A percentile compares a stretch with the other conserved stretches of the same genome.
Evolutionary conservation across 768 basidiomycete species (phyloP).

Genomic region (Gautieria morchelliformis): DNA sequence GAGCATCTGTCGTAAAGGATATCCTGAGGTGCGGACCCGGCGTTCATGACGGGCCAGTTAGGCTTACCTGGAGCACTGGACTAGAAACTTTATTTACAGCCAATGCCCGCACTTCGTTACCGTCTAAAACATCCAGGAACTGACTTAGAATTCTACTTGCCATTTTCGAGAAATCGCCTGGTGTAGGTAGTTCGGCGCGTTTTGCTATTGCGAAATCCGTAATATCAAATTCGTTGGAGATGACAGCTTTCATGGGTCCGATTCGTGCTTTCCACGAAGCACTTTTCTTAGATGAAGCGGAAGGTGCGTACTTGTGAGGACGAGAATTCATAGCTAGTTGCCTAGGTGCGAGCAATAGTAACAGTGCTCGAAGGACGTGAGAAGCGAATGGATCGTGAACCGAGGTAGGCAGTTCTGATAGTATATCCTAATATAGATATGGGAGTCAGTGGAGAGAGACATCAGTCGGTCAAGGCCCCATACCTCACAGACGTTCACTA

Average conservation of each 20-base stretch:
- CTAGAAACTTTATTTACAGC: slow-evolving; percentile 71
- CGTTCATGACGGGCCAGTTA: too few relatives aligned
- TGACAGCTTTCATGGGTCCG: slow-evolving; percentile 73
- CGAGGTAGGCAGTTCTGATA: slow-evolving; percentile 50
- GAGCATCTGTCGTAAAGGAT: slow-evolving; percentile 44
- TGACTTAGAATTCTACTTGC: slow-evolving; percentile 37
- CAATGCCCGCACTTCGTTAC: slow-evolving; percentile 68
- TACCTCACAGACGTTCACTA: slow-evolving; percentile 59
- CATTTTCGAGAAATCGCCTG: slow-evolving; percentile 39
- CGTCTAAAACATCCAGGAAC: slow-evolving; percentile 43
- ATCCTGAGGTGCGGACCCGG: background rate
- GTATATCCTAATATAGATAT: slow-evolving; percentile 47
- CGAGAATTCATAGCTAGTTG: slow-evolving; percentile 22
- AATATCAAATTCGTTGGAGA: slow-evolving; percentile 31
- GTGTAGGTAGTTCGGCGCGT: slow-evolving; percentile 20
- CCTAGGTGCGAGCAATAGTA: slow-evolving; percentile 65
- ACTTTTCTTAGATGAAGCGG: slow-evolving; percentile 74
- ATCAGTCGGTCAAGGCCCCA: slow-evolving; percentile 25
- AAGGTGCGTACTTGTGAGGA: slow-evolving; percentile 26
- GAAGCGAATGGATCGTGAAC: slow-evolving; percentile 85
- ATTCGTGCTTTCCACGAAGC: slow-evolving; percentile 74
- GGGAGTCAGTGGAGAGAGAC: slow-evolving; percentile 1
- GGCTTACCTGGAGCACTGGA: slow-evolving; percentile 56
- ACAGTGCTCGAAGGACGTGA: slow-evolving; percentile 75
- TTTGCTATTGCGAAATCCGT: slow-evolving; percentile 17